Evolutionary conservation across 2,329 filamentous ascomycete genomes (phyloP), one percentile per base, ranked within the genome.

Genomic region (Fusarium udum): DNA sequence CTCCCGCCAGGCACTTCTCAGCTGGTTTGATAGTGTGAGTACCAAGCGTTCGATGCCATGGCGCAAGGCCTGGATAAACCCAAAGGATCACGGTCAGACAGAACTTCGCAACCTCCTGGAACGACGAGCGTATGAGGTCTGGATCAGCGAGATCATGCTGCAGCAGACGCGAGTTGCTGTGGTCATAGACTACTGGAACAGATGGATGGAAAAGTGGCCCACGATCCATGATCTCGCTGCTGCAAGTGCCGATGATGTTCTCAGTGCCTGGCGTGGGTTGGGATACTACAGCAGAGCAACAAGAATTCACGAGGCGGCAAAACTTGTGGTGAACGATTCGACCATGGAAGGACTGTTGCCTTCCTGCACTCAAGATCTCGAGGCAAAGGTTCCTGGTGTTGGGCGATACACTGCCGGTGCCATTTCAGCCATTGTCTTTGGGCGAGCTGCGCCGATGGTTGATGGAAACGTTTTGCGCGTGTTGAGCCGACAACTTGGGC

Each of bases 131-230:
- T 92, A 92, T 80, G 86, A 91, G 78, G 89, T 92, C 52, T 91
- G 89, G 88, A 90, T 92, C 77, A 89, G 87, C 76, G 90, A 92
- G 81, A 88, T 91, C 73, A 92, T 92, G 90, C 84, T 91, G 16
- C 90, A 92, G 78, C 90, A 92, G 80, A 92, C 90, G 4, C 87
- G 90, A 34, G 90, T 92, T 8, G 85, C 87, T 6, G 87, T 86
- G 12, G 90, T 91, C 2, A 87, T 91, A 26, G 88, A 87, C 55
- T 92, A 92, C 78, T 92, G 89, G 87, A 88, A 87, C 36, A 83
- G 83, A 2, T 92, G 90, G 90, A 90, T 90, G 83, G 83, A 79
- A 2, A 85, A 85, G 63, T 92, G 89, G 89, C 89, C 89, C 2
- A 89, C 88, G 0, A 85, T 91, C 7, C 83, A 84, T 3, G 85